Evolutionary conservation across 140 eudicot genomes (phyloP).

Genomic region (Flaveria floridana): DNA sequence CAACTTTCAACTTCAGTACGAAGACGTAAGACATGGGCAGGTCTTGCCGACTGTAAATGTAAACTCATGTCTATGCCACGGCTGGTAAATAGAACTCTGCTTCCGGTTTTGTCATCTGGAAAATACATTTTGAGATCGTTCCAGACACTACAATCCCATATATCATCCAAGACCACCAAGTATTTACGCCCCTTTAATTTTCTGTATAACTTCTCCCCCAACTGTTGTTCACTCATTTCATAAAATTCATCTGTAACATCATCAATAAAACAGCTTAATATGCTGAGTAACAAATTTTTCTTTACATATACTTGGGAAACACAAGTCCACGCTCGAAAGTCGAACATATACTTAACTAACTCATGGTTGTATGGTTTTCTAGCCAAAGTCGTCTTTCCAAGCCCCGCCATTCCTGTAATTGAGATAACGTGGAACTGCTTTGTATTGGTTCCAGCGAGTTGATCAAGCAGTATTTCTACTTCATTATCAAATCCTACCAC

Average conservation of each 20-base stretch:
- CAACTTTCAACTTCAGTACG: conserved; percentile 17
- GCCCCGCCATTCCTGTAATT: conserved; percentile 38
- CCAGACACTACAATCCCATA: no score
- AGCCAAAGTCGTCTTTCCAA: conserved; percentile 46
- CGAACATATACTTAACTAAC: background rate
- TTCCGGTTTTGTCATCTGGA: conserved; percentile 4
- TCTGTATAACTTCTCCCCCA: conserved; percentile 21
- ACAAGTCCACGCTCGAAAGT: conserved; percentile 28
- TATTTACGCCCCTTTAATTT: conserved; percentile 24
- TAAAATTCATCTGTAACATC: background rate
- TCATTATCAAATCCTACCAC: conserved; percentile 26
- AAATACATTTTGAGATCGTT: no score
- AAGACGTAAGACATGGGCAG: conserved; percentile 18
- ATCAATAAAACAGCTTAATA: conserved; percentile 1
- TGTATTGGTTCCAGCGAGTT: background rate
- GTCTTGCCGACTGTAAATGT: conserved; percentile 13
- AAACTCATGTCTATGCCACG: conserved; percentile 24
- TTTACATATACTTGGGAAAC: conserved; percentile 26
- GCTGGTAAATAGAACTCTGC: conserved; percentile 30
- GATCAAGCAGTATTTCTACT: background rate
- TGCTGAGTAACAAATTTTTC: background rate
- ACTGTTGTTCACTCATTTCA: conserved; percentile 9
- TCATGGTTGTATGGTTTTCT: conserved; percentile 14
- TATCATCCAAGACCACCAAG: no score
- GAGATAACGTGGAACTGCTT: conserved; percentile 15